Base-by-base conservation (phyloP, 495 filamentous ascomycete genomes). In the Talaromyces wortmannii region DNA sequence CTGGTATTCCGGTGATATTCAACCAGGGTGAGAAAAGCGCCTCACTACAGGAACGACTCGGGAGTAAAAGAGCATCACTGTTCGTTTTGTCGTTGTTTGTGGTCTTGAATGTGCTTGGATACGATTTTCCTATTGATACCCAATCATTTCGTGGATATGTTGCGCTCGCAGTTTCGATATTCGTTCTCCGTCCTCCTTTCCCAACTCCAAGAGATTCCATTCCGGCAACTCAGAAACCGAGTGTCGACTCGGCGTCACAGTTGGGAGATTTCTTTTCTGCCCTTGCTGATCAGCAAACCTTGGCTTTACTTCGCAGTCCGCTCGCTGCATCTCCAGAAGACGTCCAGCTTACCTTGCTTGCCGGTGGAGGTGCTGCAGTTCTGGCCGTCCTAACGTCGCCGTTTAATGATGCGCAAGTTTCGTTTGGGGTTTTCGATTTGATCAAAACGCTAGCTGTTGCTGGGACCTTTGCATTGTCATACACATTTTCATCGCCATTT, bases 81-180 rank as follows among this genome's bases (percentile, higher is more conserved):
- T 57, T 56, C 31, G 50, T 75, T 13, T 47, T 77, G 15, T 62
- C 45, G 32, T 47, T 53, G 6, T 62, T 61, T 10, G 49, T 67
- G 11, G 10, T 70, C 12, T 50, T 70, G 52, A 69, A 68, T 57
- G 65, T 63, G 11, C 52, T 70, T 10, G 70, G 73, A 5, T 56
- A 71, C 58, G 71, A 72, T 50, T 48, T 66, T 31, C 44, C 64
- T 2, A 67, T 66, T 69, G 66, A 69, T 47, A 50, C 59, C 11
- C 59, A 66, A 10, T 67, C 71, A 1, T 31, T 70, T 10, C 43
- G 74, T 15, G 79, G 80, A 11, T 82, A 83, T 57, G 31, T 71
- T 3, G 68, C 74, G 5, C 64, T 83, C 36, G 55, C 68, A 7
- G 36, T 70, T 6, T 78, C 78, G 0, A 56, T 77, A 5, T 72